Evolutionary conservation across 2,329 filamentous ascomycete species (phyloP), one percentile per base, ranked within the genome.

Genomic region (Colletotrichum spaethianum): DNA sequence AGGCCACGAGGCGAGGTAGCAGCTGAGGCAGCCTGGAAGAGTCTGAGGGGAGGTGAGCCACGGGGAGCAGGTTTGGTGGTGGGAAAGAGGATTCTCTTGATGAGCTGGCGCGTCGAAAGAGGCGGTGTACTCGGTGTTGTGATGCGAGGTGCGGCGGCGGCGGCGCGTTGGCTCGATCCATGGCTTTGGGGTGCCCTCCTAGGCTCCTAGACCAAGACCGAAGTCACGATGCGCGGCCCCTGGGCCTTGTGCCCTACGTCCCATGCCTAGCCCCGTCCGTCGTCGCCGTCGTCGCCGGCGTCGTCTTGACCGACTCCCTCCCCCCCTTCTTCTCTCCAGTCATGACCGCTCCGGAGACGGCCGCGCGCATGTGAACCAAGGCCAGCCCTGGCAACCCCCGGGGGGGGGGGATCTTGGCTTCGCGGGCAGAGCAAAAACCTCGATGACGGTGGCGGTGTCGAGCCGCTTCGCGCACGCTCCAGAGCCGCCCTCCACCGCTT

Each of bases 111-210:
- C n/a, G 12, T 44, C 28, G 33, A 23, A 50, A 62, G 44, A 50
- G 59, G 59, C 59, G 59, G 59, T 50, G 59, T 50, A 50, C 7
- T 14, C 12, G 31, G 52, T 56, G 50, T 28, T 20, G 50, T 33
- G 50, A 16, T 33, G 28, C 16, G 26, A 9, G 6, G 20, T 12
- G 28, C 28, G 50, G 6, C 20, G 18, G 28, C 11, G 50, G 52
- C 20, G 18, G 52, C 33, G 28, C 36, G 26, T 31, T 36, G 31
- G 53, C 53, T 56, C 26, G 16, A 52, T 18, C 26, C 48, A 18
- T 52, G 9, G 48, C 26, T 52, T 12, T n/a, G n/a, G n/a, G 48
- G 16, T 31, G 16, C 16, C 33, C 31, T 38, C 9, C 31, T 16
- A 18, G 31, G 20, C 53, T 56, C 33, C 53, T 28, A 31, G 26